Conservation (phyloP, 2,329 filamentous ascomycete genomes). For the Penicillium sp. region DNA sequence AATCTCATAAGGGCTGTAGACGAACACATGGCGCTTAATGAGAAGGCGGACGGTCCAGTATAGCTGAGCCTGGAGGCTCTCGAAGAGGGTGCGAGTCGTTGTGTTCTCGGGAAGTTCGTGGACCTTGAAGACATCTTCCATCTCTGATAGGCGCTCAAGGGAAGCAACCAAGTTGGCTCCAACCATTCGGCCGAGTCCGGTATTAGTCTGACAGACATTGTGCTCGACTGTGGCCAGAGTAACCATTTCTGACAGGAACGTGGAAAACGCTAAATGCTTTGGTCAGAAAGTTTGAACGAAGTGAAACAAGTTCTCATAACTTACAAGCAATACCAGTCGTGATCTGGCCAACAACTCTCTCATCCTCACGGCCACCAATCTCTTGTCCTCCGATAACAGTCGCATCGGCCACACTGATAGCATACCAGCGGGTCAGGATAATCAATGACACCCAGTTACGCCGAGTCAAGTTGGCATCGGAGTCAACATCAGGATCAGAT, state of each 20-base stretch:
- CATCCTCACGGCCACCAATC: constrained; percentile 40
- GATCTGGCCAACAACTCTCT: constrained; percentile 36
- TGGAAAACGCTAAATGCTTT: constrained; percentile 32
- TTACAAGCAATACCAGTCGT: constrained; percentile 40
- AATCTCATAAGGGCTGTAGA: constrained; percentile 44
- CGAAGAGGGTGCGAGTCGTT: constrained; percentile 28
- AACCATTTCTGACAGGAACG: constrained; percentile 37
- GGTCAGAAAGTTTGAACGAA: background rate
- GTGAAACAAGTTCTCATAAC: constrained; percentile 12
- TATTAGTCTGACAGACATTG: constrained; percentile 38
- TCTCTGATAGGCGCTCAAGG: constrained; percentile 39
- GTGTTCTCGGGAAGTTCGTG: constrained; percentile 28
- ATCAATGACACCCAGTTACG: constrained; percentile 42
- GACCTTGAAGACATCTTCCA: constrained; percentile 35
- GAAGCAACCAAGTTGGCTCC: constrained; percentile 37
- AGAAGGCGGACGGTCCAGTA: constrained; percentile 45
- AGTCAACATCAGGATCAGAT: constrained; percentile 39
- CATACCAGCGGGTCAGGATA: constrained; percentile 44
- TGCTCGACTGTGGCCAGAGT: constrained; percentile 35
- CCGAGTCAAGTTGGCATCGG: constrained; percentile 41
- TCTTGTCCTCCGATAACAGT: constrained; percentile 40
- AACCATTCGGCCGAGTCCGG: constrained; percentile 37
- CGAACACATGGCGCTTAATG: constrained; percentile 44
- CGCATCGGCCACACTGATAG: constrained; percentile 41
- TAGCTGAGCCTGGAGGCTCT: constrained; percentile 41